A percentile compares a stretch with the other conserved stretches of the same genome.
phyloP scores from a whole-genome alignment of 2,329 filamentous ascomycete species.

The Talaromyces rugulosus region DNA sequence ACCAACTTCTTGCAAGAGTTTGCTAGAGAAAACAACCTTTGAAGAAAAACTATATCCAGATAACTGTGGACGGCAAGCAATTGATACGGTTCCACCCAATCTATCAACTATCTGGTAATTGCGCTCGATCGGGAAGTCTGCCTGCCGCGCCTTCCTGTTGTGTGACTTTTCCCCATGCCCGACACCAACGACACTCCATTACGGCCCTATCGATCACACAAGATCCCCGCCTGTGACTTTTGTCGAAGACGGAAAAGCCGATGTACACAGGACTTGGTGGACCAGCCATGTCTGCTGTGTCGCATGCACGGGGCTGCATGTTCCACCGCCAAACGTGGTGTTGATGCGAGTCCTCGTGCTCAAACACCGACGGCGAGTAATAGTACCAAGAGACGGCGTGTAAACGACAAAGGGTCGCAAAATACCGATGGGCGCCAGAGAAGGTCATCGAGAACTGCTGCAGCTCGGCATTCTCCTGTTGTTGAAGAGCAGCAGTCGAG shows the following conservation, averaged over 20 bases:
- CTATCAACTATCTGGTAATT: neutral
- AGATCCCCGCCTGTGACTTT: slow-evolving; percentile 18
- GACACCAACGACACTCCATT: neutral
- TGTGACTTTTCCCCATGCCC: neutral
- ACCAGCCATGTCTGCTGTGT: slow-evolving; percentile 17
- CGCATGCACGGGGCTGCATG: slow-evolving; percentile 15
- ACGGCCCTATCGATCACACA: slow-evolving; percentile 19
- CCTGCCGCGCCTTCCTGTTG: neutral
- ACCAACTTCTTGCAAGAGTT: neutral
- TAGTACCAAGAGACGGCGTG: neutral
- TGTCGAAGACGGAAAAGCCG: slow-evolving; percentile 19
- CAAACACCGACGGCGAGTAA: neutral
- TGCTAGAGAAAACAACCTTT: neutral
- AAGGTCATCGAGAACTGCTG: neutral
- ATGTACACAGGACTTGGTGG: slow-evolving; percentile 15
- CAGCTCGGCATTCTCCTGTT: neutral
- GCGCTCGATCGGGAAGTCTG: too few species aligned
- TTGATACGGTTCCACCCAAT: too few species aligned
- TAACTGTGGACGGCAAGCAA: neutral
- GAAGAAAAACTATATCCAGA: neutral
- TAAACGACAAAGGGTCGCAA: neutral
- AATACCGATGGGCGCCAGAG: neutral
- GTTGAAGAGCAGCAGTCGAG: neutral
- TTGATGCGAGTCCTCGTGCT: neutral
- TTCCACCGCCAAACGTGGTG: slow-evolving; percentile 7